A percentile compares a stretch with the other conserved stretches of the same genome.
Conservation (phyloP, 2,329 filamentous ascomycete species). For the Trichoderma koningii region DNA sequence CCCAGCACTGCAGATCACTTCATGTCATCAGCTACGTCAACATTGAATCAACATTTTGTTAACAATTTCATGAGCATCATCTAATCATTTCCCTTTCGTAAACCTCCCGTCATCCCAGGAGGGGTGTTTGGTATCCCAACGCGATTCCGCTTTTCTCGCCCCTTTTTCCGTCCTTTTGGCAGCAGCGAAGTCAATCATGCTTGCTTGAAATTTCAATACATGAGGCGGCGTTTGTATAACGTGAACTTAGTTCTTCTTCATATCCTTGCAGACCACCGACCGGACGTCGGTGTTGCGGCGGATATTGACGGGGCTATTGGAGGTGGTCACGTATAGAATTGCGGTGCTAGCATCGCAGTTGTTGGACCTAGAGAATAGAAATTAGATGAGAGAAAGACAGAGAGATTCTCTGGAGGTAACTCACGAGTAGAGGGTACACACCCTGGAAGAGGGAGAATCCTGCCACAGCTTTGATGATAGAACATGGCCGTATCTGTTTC, state of each 20-base stretch:
- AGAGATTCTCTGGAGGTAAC: background rate
- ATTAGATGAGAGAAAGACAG: background rate
- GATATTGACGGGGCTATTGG: conserved; percentile 11
- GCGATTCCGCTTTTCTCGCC: too few relatives aligned
- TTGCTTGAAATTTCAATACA: too few relatives aligned
- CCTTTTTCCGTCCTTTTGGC: too few relatives aligned
- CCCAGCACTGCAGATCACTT: too few relatives aligned
- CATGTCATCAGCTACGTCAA: too few relatives aligned
- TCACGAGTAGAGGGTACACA: conserved; percentile 12
- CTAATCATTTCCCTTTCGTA: too few relatives aligned
- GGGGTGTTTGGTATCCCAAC: too few relatives aligned
- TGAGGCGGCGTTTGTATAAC: too few relatives aligned
- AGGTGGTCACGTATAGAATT: background rate
- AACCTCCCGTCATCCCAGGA: too few relatives aligned
- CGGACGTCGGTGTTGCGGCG: background rate
- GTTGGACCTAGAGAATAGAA: background rate
- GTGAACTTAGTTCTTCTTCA: background rate
- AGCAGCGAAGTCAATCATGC: too few relatives aligned
- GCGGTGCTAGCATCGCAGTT: background rate
- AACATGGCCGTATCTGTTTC: background rate
- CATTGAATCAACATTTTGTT: too few relatives aligned
- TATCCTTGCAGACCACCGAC: background rate
- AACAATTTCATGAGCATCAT: too few relatives aligned
- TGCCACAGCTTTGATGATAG: conserved; percentile 1
- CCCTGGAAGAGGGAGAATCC: background rate